phyloP scores from a whole-genome alignment of 495 filamentous ascomycete species.

The Pseudoneurospora amorphoporcata region DNA sequence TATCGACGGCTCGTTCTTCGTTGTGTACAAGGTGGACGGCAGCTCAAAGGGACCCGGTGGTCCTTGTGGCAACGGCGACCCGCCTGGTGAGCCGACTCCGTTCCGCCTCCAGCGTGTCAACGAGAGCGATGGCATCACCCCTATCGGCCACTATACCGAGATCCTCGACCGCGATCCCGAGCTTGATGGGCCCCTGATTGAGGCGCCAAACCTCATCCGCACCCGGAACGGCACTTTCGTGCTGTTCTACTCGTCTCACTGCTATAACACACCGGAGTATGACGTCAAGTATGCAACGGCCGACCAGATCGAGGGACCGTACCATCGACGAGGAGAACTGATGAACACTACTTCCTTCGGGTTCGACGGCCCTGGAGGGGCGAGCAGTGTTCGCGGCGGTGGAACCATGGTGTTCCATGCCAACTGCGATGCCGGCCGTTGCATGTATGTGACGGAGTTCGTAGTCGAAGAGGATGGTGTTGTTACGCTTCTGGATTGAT shows the following conservation, averaged over 20 bases:
- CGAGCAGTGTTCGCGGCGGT: conserved; percentile 7
- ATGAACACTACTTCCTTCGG: conserved; percentile 23
- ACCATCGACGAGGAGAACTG: conserved; percentile 28
- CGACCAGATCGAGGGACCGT: conserved; percentile 35
- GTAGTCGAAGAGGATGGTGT: not conserved
- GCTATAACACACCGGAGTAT: conserved; percentile 40
- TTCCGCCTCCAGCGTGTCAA: conserved; percentile 47
- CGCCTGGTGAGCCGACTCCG: conserved; percentile 42
- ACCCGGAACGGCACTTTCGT: conserved; percentile 39
- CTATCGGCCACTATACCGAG: conserved; percentile 36
- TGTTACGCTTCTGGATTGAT: not conserved
- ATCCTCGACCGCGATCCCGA: conserved; percentile 44
- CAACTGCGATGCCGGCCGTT: conserved; percentile 30
- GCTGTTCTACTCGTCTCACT: conserved; percentile 52
- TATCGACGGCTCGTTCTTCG: conserved; percentile 39
- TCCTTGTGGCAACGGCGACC: conserved; percentile 41
- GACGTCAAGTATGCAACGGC: conserved; percentile 46
- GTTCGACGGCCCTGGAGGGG: conserved; percentile 36
- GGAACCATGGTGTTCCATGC: conserved; percentile 41
- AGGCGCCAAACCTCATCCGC: conserved; percentile 47
- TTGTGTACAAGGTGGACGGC: conserved; percentile 53
- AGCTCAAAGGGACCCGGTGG: conserved; percentile 47
- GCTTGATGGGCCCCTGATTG: conserved; percentile 47
- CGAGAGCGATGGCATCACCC: conserved; percentile 39
- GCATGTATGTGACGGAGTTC: conserved; percentile 15